Percentiles rank a stretch among this genome's conserved stretches.
Conservation (phyloP, 805 yeast species). For the Candida odintsovae region DNA sequence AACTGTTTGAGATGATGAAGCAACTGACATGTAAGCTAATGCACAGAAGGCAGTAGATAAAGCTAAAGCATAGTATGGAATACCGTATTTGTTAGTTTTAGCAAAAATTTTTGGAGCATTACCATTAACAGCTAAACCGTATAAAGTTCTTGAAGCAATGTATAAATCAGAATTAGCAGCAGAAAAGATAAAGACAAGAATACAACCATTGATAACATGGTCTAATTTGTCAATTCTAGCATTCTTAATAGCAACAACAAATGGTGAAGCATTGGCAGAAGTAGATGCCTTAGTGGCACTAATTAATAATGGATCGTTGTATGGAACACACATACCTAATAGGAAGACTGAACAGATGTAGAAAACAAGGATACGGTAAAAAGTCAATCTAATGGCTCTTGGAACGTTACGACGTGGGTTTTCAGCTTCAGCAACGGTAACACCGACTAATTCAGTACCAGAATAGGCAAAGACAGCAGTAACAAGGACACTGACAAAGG, state of each 20-base stretch:
- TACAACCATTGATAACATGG: conserved; percentile 72
- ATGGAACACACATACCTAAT: conserved; percentile 72
- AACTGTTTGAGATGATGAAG: conserved; percentile 49
- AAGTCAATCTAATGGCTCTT: conserved; percentile 45
- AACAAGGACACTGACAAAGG: conserved; percentile 54
- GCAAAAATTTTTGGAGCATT: conserved; percentile 69
- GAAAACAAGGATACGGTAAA: conserved; percentile 73
- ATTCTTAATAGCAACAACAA: conserved; percentile 61
- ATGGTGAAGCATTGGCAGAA: conserved; percentile 72
- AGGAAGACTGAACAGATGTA: conserved; percentile 53
- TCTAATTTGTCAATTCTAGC: conserved; percentile 66
- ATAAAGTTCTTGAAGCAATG: conserved; percentile 70
- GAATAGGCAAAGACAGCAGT: conserved; percentile 65
- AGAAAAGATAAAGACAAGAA: conserved; percentile 70
- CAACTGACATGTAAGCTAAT: conserved; percentile 66
- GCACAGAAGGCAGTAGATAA: conserved; percentile 48
- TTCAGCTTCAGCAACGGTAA: conserved; percentile 43
- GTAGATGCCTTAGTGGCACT: conserved; percentile 49
- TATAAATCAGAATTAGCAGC: conserved; percentile 79
- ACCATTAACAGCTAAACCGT: conserved; percentile 66
- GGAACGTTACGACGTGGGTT: conserved; percentile 43
- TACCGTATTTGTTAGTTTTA: conserved; percentile 61
- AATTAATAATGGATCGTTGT: conserved; percentile 42
- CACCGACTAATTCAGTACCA: conserved; percentile 58
- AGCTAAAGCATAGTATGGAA: conserved; percentile 55